A percentile compares a stretch with the other conserved stretches of the same genome.
Evolutionary conservation across 768 basidiomycete species (phyloP).

Genomic region (Cystofilobasidium macerans): DNA sequence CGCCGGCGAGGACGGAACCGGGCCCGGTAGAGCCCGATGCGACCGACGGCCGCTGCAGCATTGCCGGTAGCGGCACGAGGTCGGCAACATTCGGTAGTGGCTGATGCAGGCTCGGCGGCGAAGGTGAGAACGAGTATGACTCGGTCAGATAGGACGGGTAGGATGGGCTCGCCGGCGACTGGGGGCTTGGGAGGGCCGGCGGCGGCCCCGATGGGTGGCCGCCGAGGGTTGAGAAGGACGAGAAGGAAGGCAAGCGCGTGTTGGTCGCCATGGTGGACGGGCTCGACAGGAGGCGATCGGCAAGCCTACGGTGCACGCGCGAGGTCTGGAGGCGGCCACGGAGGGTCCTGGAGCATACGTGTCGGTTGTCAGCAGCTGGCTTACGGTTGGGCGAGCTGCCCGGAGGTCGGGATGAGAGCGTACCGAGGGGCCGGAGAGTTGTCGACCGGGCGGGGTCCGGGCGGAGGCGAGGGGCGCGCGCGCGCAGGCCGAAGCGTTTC

Average conservation of each 20-base stretch:
- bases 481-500: no score
- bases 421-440: no score
- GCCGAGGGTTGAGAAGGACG: not conserved
- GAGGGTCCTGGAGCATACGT: not conserved
- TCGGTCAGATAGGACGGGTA: not conserved
- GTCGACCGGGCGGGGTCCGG: no score
- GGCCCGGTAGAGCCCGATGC: not conserved
- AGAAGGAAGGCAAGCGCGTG: conserved; percentile 4
- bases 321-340: no score
- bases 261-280: not conserved
- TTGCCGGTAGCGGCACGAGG: not conserved
- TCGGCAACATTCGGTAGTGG: not conserved
- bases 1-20: no score
- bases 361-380: no score
- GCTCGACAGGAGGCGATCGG: no score
- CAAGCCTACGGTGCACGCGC: not conserved
- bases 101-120: not conserved
- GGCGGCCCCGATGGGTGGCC: not conserved
- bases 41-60: not conserved
- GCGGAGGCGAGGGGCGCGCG: no score
- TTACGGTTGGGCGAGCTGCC: no score
- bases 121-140: conserved; percentile 1
- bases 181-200: not conserved
- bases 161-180: not conserved
- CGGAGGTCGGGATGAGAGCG: no score